These are phyloP conservation scores for Ophiocordyceps robertsii DNA, from an alignment of 2,329 filamentous ascomycete species.

Conservation along the genomic window DNA sequence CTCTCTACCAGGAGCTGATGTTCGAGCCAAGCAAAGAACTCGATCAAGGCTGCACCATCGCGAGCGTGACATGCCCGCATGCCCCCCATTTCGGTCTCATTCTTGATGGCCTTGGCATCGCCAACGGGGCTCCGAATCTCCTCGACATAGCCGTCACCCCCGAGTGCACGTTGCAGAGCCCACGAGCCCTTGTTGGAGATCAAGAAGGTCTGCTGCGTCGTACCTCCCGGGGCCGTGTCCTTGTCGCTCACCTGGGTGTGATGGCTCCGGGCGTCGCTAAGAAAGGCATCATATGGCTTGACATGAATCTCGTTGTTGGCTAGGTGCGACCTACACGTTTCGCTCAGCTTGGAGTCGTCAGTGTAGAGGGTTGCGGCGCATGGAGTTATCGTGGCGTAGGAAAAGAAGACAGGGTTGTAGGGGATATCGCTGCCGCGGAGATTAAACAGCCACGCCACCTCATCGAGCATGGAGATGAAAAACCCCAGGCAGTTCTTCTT, in stretches of 20 bases:
- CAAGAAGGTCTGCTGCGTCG: conserved; percentile 51
- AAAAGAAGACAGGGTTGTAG: conserved; percentile 98
- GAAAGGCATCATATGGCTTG: conserved; percentile 72
- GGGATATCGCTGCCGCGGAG: conserved; percentile 88
- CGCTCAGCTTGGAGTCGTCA: conserved; percentile 62
- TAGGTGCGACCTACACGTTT: conserved; percentile 57
- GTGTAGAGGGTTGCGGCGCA: conserved; percentile 70
- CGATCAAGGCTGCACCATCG: conserved; percentile 78
- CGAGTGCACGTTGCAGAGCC: conserved; percentile 77
- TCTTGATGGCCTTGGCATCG: conserved; percentile 91
- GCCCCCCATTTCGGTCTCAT: conserved; percentile 73
- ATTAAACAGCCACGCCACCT: conserved; percentile 98
- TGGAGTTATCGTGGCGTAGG: conserved; percentile 79
- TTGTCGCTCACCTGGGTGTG: conserved; percentile 23
- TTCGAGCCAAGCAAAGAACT: conserved; percentile 96
- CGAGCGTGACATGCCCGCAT: conserved; percentile 92
- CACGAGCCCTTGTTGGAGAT: conserved; percentile 86
- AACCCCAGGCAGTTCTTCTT: conserved; percentile 83
- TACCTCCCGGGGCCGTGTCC: conserved; percentile 16
- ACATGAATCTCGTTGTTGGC: conserved; percentile 55
- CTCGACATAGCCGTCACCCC: conserved; percentile 74
- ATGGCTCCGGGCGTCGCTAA: conserved; percentile 60
- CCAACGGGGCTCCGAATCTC: conserved; percentile 77
- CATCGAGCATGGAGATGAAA: conserved; percentile 87
- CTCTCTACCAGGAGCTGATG: conserved; percentile 68